These are phyloP conservation scores for Clarireedia homoeocarpa DNA, from an alignment of 2,329 filamentous ascomycete species.

Conservation along the genomic window DNA sequence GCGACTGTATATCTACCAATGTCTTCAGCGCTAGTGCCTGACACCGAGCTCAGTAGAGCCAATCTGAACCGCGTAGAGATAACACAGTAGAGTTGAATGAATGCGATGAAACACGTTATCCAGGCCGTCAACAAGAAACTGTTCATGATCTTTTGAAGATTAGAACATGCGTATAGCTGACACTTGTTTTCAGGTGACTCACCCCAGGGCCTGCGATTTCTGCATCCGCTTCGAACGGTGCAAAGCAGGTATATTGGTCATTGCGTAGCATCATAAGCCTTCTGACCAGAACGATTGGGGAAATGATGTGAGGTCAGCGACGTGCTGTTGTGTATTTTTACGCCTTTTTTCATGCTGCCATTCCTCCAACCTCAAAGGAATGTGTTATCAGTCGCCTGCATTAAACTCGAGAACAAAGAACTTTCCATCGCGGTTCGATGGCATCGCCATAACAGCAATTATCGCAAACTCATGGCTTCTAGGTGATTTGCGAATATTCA, in stretches of 20 bases:
- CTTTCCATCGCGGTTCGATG: no score
- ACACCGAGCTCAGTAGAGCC: neutral
- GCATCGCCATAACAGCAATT: no score
- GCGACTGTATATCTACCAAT: conserved; percentile 1
- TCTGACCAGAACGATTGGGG: no score
- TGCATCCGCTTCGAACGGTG: conserved; percentile 9
- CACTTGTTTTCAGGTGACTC: neutral
- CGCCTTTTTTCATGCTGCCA: no score
- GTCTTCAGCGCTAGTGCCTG: conserved; percentile 1
- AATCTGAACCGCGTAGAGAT: neutral
- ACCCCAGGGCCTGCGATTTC: conserved; percentile 13
- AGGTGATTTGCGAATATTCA: no score
- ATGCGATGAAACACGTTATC: conserved; percentile 12
- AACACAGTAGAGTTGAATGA: conserved; percentile 9
- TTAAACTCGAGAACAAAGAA: no score
- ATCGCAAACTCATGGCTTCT: no score
- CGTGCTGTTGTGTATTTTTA: no score
- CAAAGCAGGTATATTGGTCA: conserved; percentile 2
- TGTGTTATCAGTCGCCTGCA: no score
- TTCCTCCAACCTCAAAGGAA: no score
- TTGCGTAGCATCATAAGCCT: no score
- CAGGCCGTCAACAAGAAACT: conserved; percentile 11
- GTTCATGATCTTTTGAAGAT: conserved; percentile 7
- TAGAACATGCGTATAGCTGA: neutral
- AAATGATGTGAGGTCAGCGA: no score